Conservation (phyloP, 805 yeast genomes). For the Saccharomycopsis schoenii region DNA sequence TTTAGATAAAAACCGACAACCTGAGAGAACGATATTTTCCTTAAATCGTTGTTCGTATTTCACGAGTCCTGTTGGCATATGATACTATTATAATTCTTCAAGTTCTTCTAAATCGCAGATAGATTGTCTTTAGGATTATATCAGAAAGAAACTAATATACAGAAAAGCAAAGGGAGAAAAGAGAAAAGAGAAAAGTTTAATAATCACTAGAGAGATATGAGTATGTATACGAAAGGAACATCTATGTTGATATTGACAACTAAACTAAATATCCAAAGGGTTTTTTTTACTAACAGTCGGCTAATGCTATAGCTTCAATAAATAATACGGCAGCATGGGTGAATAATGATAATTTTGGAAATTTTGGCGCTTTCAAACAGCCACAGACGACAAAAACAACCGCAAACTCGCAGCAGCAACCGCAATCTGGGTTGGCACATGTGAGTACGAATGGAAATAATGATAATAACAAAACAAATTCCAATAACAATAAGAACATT, state of each 20-base stretch:
- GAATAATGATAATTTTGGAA: conserved; percentile 17
- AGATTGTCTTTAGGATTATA: no score
- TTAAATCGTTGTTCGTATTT: neutral
- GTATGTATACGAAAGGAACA: neutral
- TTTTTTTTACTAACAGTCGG: neutral
- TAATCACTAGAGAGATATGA: neutral
- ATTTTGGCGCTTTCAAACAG: conserved; percentile 19
- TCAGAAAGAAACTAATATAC: no score
- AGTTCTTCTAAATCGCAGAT: no score
- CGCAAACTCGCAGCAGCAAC: neutral
- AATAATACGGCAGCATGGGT: conserved; percentile 1
- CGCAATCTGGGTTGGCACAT: conserved; percentile 7
- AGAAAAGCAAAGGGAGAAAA: neutral
- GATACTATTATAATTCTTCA: no score
- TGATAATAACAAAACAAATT: neutral
- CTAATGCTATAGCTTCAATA: neutral
- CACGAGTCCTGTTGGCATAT: neutral
- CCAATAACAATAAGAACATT: neutral
- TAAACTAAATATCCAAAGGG: no score
- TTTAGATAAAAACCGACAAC: neutral
- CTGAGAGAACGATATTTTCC: neutral
- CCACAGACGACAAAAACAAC: neutral
- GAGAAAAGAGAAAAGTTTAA: neutral
- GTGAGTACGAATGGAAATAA: neutral
- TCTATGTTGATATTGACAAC: neutral